Evolutionary conservation across 331 rosid genomes (phyloP).

Genomic region (Prunus yedoensis): DNA sequence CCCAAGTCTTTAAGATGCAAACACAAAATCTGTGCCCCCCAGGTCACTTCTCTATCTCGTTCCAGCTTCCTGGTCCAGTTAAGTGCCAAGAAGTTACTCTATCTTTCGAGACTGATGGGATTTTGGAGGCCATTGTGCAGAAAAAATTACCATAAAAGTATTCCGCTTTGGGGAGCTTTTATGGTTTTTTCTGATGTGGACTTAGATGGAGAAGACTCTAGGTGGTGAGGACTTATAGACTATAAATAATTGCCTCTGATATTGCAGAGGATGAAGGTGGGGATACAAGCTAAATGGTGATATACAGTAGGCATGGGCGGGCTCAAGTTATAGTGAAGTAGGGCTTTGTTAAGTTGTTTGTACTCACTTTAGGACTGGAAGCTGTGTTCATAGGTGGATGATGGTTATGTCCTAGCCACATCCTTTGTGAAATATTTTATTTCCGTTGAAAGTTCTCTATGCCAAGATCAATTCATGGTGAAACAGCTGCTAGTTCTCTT

Average conservation of each 20-base stretch:
- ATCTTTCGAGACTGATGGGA: slow-evolving; percentile 42
- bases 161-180: slow-evolving; percentile 1
- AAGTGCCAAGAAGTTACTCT: slow-evolving; percentile 38
- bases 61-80: slow-evolving; percentile 54
- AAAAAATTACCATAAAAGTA: slow-evolving; percentile 20
- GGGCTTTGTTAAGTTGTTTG: slow-evolving; percentile 17
- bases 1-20: slow-evolving; percentile 53
- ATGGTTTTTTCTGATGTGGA: not conserved
- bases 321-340: not conserved
- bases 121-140: slow-evolving; percentile 48
- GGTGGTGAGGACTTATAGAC: not conserved
- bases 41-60: slow-evolving; percentile 55
- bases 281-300: slow-evolving; percentile 5
- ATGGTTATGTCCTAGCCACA: not conserved
- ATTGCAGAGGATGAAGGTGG: not conserved
- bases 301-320: not conserved
- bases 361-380: not conserved
- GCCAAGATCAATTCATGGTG: not conserved
- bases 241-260: slow-evolving; percentile 12
- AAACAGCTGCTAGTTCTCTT: not conserved
- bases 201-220: slow-evolving; percentile 1
- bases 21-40: slow-evolving; percentile 54
- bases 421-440: not conserved
- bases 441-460: not conserved
- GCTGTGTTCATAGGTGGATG: not conserved